Evolutionary conservation across 2,329 filamentous ascomycete genomes (phyloP).

Genomic region (Fusarium chaquense): DNA sequence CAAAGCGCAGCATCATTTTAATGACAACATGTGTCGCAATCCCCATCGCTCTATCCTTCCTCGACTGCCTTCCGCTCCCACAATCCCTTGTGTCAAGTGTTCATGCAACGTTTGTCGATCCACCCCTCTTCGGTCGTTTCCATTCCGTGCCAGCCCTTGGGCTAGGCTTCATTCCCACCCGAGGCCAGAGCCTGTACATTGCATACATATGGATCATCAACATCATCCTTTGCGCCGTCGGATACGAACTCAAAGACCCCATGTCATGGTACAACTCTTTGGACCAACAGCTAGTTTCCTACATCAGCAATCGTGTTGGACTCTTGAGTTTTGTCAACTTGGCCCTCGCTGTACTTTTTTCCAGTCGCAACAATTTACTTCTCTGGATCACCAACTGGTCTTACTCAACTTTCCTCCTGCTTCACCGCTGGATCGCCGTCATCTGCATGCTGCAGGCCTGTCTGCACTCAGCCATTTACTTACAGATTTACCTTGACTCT

Average conservation of each 20-base stretch:
- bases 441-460: slow-evolving; percentile 59
- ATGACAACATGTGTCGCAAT: neutral
- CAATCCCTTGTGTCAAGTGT: neutral
- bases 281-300: neutral
- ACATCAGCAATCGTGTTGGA: slow-evolving; percentile 54
- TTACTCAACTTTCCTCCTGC: slow-evolving; percentile 60
- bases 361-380: slow-evolving; percentile 61
- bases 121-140: neutral
- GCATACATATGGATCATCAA: neutral
- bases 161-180: neutral
- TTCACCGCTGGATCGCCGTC: slow-evolving; percentile 63
- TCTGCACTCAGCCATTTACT: slow-evolving; percentile 58
- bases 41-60: neutral
- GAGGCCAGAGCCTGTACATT: neutral
- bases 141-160: neutral
- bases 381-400: slow-evolving; percentile 63
- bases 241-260: neutral
- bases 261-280: neutral
- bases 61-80: neutral
- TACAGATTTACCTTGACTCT: slow-evolving; percentile 50
- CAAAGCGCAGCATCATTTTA: neutral
- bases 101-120: neutral
- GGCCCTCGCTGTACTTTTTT: slow-evolving; percentile 58
- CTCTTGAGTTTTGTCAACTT: slow-evolving; percentile 55
- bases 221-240: neutral